Conservation (phyloP, 352 stramenopile genomes). For the Peronospora belbahrii region DNA sequence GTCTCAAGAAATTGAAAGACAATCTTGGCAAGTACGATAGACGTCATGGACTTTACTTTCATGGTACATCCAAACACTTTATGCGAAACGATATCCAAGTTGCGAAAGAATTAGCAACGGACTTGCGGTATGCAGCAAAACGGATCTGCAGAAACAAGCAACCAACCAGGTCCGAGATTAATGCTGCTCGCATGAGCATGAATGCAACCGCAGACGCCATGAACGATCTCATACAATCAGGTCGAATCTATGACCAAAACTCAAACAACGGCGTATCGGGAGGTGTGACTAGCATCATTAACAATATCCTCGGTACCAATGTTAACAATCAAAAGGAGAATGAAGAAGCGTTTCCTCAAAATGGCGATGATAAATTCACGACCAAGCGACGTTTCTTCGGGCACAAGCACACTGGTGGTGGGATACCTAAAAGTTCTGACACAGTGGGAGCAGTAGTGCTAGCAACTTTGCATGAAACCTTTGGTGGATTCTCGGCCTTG, state of each 20-base stretch:
- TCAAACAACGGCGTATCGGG: conserved; percentile 10
- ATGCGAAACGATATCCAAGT: conserved; percentile 26
- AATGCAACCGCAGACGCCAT: conserved; percentile 22
- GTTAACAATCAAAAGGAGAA: conserved; percentile 1
- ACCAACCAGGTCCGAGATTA: conserved; percentile 21
- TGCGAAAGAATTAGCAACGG: conserved; percentile 14
- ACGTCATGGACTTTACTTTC: conserved; percentile 16
- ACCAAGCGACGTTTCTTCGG: conserved; percentile 3
- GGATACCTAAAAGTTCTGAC: conserved; percentile 1
- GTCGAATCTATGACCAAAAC: conserved; percentile 24
- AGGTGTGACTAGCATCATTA: conserved; percentile 9
- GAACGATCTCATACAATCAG: conserved; percentile 25
- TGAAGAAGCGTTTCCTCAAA: not conserved
- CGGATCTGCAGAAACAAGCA: conserved; percentile 14
- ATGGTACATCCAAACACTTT: conserved; percentile 20
- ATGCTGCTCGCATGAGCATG: conserved; percentile 20
- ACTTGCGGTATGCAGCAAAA: conserved; percentile 19
- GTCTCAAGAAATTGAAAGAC: conserved; percentile 16
- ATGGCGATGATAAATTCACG: not conserved
- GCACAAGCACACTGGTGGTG: not conserved
- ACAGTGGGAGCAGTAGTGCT: conserved; percentile 21
- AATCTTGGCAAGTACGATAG: conserved; percentile 23
- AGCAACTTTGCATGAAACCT: conserved; percentile 19
- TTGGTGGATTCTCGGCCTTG: conserved; percentile 17
- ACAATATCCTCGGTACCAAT: conserved; percentile 6